Base-by-base conservation (phyloP, 2,329 filamentous ascomycete species). In the Incumbomyces lentus region DNA sequence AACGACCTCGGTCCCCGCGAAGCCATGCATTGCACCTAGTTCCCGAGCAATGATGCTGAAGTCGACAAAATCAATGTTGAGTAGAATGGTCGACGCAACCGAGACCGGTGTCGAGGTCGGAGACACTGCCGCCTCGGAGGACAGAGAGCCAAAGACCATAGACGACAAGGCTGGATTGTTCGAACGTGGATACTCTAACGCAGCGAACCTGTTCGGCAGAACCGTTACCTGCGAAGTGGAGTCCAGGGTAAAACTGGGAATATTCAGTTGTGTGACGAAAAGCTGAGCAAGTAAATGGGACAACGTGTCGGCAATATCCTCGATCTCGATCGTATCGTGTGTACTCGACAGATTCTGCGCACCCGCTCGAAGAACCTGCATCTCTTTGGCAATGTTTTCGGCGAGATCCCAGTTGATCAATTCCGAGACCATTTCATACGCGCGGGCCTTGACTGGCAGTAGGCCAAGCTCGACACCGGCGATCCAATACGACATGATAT, bases 101-200 rank as follows among this genome's bases (percentile, higher is more conserved):
- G 50, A 52, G 13, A 49, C 49, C 8, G 44, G 32, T 14, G 19
- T 18, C 2, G 31, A 33, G 6, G 48, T 10, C 2, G 33, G 41
- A 26, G 22, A 26, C 8, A 8, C 22, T n/a, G 39, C 19, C 14
- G 47, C 26, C 31, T 52, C 49, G 10, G 55, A 53, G 19, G 53
- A 52, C 50, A 57, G 52, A 12, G 55, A 57, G 12, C 55, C 55
- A 52, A 57, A 57, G 8, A 57, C 55, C 55, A 57, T 55, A 8
- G 52, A 46, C 29, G 53, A 48, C 37, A 57, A 46, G 14, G 50
- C 52, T 18, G 55, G 55, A 42, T 57, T 57, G 41, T 49, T 47
- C 32, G 46, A 48, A 4, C 50, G 40, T 29, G 48, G 50, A 12
- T 45, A 45, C 30, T 57, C 53, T 8, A 53, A 16, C 22, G 39